phyloP scores from a whole-genome alignment of 306 rosid species.

The Casuarina equisetifolia region DNA sequence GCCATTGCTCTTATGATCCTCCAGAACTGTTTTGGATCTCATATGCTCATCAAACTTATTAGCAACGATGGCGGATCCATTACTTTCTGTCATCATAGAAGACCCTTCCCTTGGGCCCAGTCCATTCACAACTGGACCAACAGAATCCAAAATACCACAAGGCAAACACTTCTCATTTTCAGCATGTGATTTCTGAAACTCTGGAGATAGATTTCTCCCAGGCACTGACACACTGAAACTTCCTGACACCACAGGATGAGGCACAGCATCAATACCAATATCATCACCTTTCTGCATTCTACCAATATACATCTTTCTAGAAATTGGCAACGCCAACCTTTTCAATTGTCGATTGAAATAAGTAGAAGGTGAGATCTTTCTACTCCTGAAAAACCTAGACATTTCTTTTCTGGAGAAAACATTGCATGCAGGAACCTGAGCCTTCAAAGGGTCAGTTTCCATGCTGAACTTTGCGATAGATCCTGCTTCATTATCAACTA shows the following conservation, averaged over 20 bases:
- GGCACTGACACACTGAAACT: conserved; percentile 41
- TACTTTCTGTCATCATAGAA: conserved; percentile 24
- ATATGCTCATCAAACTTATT: conserved; percentile 28
- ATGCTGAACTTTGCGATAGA: conserved; percentile 33
- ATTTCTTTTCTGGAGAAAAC: conserved; percentile 72
- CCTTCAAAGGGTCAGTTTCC: conserved; percentile 63
- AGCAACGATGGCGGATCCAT: conserved; percentile 30
- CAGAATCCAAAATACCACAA: conserved; percentile 42
- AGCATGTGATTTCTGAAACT: conserved; percentile 35
- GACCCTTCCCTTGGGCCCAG: conserved; percentile 40
- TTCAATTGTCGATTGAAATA: conserved; percentile 44
- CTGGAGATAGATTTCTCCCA: conserved; percentile 35
- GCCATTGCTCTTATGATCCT: conserved; percentile 36
- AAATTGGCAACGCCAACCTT: conserved; percentile 39
- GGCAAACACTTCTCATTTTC: conserved; percentile 37
- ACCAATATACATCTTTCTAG: conserved; percentile 35
- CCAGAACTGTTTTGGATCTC: conserved; percentile 36
- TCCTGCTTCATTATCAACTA: conserved; percentile 41
- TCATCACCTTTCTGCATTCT: conserved; percentile 26
- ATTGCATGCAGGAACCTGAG: conserved; percentile 81
- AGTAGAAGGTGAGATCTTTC: conserved; percentile 50
- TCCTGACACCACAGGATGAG: conserved; percentile 40
- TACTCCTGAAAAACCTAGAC: conserved; percentile 61
- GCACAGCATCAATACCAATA: conserved; percentile 31
- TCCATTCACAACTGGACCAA: conserved; percentile 41